phyloP scores from a whole-genome alignment of 148 eudicot species.

The Silene uniflora region DNA sequence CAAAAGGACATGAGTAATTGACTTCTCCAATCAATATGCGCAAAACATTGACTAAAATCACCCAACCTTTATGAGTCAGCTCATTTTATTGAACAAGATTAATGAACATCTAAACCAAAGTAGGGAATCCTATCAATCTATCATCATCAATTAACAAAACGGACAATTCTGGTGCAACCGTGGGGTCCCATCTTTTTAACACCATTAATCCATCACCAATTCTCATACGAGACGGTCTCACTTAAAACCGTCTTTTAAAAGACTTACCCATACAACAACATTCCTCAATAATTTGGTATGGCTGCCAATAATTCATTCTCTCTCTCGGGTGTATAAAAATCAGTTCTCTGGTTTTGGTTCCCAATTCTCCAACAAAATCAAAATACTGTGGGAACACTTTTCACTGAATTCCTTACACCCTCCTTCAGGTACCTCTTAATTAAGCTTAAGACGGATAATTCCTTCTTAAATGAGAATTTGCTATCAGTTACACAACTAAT shows the following conservation, averaged over 20 bases:
- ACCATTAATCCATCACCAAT: not conserved
- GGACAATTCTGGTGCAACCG: not conserved
- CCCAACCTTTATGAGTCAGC: no score
- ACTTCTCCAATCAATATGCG: not conserved
- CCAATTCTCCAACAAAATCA: slow-evolving; percentile 9
- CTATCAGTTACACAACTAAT: not conserved
- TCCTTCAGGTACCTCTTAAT: not conserved
- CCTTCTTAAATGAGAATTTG: no score
- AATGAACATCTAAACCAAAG: no score
- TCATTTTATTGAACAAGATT: no score
- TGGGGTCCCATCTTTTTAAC: not conserved
- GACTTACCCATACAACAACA: no score
- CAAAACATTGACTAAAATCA: not conserved
- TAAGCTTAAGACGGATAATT: no score
- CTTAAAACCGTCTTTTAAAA: no score
- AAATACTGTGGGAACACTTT: not conserved
- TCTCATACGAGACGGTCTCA: no score
- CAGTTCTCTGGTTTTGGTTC: not conserved
- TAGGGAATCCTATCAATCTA: no score
- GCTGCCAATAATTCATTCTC: not conserved
- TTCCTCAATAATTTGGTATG: no score
- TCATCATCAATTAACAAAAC: not conserved
- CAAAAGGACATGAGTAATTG: no score
- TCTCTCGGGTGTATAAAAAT: not conserved
- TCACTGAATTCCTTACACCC: not conserved